Evolutionary conservation across 805 yeast genomes (phyloP), one percentile per base, ranked within the genome.

Genomic region (Starmerella stigmatis): DNA sequence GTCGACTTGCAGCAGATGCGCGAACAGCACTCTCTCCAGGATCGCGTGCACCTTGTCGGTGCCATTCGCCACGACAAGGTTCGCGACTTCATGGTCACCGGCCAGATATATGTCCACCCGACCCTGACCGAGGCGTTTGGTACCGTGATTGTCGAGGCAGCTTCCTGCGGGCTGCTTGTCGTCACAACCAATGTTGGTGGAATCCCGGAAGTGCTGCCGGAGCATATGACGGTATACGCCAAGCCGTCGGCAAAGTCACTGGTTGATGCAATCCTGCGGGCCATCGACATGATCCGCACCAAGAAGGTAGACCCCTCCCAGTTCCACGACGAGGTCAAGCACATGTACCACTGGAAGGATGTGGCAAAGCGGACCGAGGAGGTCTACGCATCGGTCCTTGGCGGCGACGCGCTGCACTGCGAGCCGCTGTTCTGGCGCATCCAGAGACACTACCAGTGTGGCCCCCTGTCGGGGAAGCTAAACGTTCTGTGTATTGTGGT

Each of bases 101-200:
- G 98, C 16, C 94, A 92, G 57, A 89, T 92, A 10, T 92, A 88
- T 60, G 64, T 92, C 23, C 97, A 92, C 63, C 88, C 98, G 0
- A 79, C 96, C 0, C 69, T 92, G 32, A 92, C 97, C 0, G 99
- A 92, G 61, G 98, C 97, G 0, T 92, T 92, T 64, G 99, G 99
- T 2, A 92, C 98, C 0, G 97, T 86, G 0, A 66, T 92, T 10
- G 95, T 92, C 0, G 99, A 92, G 60, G 99, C 99, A 0, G 98
- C 96, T 0, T 81, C 94, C 1, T 92, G 97, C 67, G 96, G 96
- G 0, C 62, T 92, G 29, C 70, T 84, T 16, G 95, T 92, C 2
- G 98, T 92, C 0, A 86, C 96, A 0, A 92, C 99, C 0, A 77
- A 78, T 47, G 98, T 92, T 0, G 99, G 99, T 11, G 99, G 98